These are phyloP conservation scores for Apophysomyces variabilis DNA, from an alignment of 371 early-diverging fungal species.

Conservation along the genomic window DNA sequence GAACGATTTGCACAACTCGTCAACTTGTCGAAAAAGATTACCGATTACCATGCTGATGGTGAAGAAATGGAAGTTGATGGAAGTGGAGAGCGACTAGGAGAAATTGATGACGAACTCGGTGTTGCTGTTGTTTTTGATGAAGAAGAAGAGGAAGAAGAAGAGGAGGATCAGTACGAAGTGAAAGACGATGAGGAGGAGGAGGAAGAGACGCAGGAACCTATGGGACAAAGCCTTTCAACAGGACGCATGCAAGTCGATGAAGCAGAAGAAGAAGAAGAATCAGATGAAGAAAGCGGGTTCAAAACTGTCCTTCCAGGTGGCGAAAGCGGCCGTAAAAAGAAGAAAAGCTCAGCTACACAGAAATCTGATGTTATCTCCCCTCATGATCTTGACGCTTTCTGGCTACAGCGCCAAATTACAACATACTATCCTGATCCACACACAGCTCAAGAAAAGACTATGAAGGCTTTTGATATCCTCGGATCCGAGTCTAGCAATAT, in stretches of 20 bases:
- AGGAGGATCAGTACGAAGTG: constrained; percentile 62
- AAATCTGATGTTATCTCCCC: constrained; percentile 53
- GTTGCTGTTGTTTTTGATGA: constrained; percentile 80
- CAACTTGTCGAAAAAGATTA: constrained; percentile 91
- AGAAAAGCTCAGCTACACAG: constrained; percentile 29
- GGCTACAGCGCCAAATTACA: constrained; percentile 92
- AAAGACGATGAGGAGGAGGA: constrained; percentile 63
- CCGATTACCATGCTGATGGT: constrained; percentile 75
- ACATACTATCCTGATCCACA: constrained; percentile 84
- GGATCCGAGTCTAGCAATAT: constrained; percentile 63
- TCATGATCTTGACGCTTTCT: constrained; percentile 95
- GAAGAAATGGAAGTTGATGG: constrained; percentile 57
- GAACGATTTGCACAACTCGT: constrained; percentile 88
- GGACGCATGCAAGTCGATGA: constrained; percentile 20
- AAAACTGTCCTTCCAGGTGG: constrained; percentile 57
- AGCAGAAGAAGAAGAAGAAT: constrained; percentile 32
- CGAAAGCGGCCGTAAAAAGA: constrained; percentile 42
- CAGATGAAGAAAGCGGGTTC: constrained; percentile 59
- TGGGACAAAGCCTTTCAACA: not conserved
- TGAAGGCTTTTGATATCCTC: constrained; percentile 76
- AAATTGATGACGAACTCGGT: constrained; percentile 76
- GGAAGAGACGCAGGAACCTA: constrained; percentile 27
- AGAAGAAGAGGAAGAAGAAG: constrained; percentile 72
- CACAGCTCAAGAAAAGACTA: constrained; percentile 86
- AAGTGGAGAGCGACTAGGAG: constrained; percentile 52